Percentiles rank a stretch among this genome's conserved stretches.
Evolutionary conservation across 257 asterid genomes (phyloP).

Genomic region (Penstemon barbatus): DNA sequence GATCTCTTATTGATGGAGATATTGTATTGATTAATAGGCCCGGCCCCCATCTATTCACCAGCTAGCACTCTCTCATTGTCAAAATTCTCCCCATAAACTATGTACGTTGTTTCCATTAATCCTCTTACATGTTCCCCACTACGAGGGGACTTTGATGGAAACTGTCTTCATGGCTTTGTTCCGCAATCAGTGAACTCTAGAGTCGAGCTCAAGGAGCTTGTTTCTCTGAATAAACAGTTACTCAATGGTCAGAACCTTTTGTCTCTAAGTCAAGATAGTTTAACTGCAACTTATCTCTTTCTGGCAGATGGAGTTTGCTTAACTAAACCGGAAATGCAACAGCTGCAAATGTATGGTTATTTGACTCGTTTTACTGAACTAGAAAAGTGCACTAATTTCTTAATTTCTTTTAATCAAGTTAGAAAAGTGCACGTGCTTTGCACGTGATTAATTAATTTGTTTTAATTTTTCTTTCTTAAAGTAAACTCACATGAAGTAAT

Average conservation of each 20-base stretch:
- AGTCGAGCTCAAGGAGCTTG: conserved; percentile 84
- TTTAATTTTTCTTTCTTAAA: no score
- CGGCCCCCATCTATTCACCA: conserved; percentile 97
- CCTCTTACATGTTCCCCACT: conserved; percentile 87
- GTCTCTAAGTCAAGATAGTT: conserved; percentile 81
- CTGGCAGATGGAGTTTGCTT: conserved; percentile 68
- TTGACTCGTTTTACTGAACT: neutral
- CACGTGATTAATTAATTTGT: no score
- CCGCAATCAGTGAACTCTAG: conserved; percentile 77
- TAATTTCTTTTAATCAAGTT: no score
- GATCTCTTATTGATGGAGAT: conserved; percentile 90
- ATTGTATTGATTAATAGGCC: conserved; percentile 79
- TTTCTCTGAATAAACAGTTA: conserved; percentile 62
- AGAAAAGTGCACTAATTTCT: no score
- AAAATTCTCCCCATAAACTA: conserved; percentile 62
- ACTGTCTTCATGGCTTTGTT: conserved; percentile 91
- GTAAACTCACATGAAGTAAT: no score
- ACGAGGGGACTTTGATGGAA: conserved; percentile 97
- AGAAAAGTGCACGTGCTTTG: no score
- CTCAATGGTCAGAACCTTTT: conserved; percentile 71
- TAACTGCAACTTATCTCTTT: conserved; percentile 77
- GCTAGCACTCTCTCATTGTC: conserved; percentile 57
- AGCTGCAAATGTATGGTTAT: conserved; percentile 79
- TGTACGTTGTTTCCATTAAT: conserved; percentile 59
- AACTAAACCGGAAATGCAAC: conserved; percentile 68